These are phyloP conservation scores for Kurtzmaniella quercitrusa DNA, from an alignment of 1,139 yeast genomes.

Conservation along the genomic window DNA sequence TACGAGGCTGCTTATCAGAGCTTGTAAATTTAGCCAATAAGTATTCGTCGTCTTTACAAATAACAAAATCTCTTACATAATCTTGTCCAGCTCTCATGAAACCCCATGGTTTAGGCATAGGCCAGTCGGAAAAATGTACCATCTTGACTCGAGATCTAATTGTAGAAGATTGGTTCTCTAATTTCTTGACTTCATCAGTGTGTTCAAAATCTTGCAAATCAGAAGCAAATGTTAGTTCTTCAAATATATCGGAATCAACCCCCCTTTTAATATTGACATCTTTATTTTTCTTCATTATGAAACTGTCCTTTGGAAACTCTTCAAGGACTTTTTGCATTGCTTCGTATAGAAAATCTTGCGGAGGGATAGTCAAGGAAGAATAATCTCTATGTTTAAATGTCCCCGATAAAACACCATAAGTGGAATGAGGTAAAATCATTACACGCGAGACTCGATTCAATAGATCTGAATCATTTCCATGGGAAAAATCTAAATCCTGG, in stretches of 20 bases:
- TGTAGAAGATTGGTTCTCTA: not conserved
- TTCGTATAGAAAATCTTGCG: not conserved
- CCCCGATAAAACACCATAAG: conserved; percentile 4
- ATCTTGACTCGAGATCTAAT: not conserved
- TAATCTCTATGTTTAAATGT: not conserved
- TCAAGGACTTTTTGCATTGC: not conserved
- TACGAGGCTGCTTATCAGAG: not conserved
- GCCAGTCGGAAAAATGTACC: conserved; percentile 6
- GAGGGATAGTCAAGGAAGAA: not conserved
- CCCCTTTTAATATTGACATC: not conserved
- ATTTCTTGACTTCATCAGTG: not conserved
- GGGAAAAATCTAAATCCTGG: no score
- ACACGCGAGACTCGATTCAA: not conserved
- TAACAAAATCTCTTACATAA: conserved; percentile 1
- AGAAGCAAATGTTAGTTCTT: not conserved
- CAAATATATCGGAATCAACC: not conserved
- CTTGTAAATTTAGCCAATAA: not conserved
- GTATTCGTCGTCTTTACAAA: not conserved
- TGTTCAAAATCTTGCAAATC: not conserved
- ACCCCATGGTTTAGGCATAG: conserved; percentile 7
- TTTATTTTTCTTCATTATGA: not conserved
- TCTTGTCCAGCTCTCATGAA: not conserved
- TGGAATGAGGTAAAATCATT: conserved; percentile 3
- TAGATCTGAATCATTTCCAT: not conserved
- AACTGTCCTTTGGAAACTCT: not conserved